These are phyloP conservation scores for Fragilaria crotonensis DNA, from an alignment of 108 stramenopile species.

Conservation along the genomic window DNA sequence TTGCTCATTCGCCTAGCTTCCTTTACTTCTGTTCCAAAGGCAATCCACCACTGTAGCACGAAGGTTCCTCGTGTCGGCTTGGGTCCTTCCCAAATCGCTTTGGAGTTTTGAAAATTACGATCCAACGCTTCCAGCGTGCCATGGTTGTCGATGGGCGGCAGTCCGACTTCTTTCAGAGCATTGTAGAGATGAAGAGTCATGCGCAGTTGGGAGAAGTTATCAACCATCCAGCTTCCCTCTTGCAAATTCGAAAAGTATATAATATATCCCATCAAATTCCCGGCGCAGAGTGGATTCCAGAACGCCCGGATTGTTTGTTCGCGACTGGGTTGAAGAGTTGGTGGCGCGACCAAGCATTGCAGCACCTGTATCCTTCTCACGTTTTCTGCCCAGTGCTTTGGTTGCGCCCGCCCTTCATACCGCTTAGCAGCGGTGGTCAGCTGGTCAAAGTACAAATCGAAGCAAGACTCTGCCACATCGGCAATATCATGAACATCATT, in stretches of 20 bases:
- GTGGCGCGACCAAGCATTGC: too few species aligned
- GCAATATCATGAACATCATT: constrained; percentile 6
- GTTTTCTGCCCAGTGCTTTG: constrained; percentile 13
- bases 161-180: constrained; percentile 24
- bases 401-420: neutral
- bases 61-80: constrained; percentile 28
- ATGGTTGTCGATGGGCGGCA: too few species aligned
- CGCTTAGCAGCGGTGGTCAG: constrained; percentile 1
- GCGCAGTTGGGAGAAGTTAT: constrained; percentile 34
- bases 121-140: constrained; percentile 24
- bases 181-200: constrained; percentile 40
- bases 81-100: constrained; percentile 38
- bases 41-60: constrained; percentile 32
- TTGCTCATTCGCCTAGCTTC: constrained; percentile 19
- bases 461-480: constrained; percentile 11
- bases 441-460: constrained; percentile 21
- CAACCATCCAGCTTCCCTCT: constrained; percentile 27
- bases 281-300: too few species aligned
- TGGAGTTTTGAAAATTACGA: constrained; percentile 21
- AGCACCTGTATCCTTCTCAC: constrained; percentile 11
- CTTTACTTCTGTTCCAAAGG: constrained; percentile 17
- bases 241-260: too few species aligned
- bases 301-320: too few species aligned
- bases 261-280: too few species aligned
- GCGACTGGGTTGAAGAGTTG: too few species aligned